phyloP scores from a whole-genome alignment of 2,329 filamentous ascomycete genomes.

The Ilyonectria mors-panacis region DNA sequence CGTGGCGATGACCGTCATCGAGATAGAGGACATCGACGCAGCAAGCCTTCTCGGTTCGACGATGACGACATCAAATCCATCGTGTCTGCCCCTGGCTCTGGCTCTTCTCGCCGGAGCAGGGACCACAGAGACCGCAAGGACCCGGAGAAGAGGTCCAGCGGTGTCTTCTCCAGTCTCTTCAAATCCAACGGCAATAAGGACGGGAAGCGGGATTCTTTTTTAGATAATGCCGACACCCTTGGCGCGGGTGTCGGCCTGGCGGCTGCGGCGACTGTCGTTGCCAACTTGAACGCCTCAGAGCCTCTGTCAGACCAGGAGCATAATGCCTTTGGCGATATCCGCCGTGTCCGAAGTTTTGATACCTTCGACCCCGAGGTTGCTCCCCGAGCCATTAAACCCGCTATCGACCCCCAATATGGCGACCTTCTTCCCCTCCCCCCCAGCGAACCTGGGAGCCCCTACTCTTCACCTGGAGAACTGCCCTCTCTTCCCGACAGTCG shows the following conservation, averaged over 20 bases:
- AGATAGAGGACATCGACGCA: constrained; percentile 53
- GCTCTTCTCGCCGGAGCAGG: constrained; percentile 53
- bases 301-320: constrained; percentile 57
- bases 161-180: constrained; percentile 66
- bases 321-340: constrained; percentile 44
- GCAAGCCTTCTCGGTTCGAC: constrained; percentile 57
- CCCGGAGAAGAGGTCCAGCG: constrained; percentile 57
- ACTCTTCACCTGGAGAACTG: constrained; percentile 56
- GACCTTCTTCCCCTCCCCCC: constrained; percentile 76
- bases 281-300: constrained; percentile 64
- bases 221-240: constrained; percentile 80
- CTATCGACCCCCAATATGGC: constrained; percentile 77
- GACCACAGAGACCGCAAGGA: constrained; percentile 48
- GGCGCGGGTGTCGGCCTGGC: constrained; percentile 78
- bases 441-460: constrained; percentile 68
- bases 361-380: constrained; percentile 71
- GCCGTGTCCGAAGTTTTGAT: constrained; percentile 50
- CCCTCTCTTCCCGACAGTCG: constrained; percentile 73
- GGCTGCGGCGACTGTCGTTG: constrained; percentile 62
- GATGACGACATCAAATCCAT: constrained; percentile 65
- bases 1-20: constrained; percentile 51
- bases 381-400: constrained; percentile 72
- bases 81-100: constrained; percentile 54
- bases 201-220: constrained; percentile 73
- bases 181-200: constrained; percentile 59